A percentile compares a stretch with the other conserved stretches of the same genome.
These are phyloP conservation scores for Apiospora kogelbergensis DNA, from an alignment of 2,329 filamentous ascomycete genomes.

Conservation along the genomic window DNA sequence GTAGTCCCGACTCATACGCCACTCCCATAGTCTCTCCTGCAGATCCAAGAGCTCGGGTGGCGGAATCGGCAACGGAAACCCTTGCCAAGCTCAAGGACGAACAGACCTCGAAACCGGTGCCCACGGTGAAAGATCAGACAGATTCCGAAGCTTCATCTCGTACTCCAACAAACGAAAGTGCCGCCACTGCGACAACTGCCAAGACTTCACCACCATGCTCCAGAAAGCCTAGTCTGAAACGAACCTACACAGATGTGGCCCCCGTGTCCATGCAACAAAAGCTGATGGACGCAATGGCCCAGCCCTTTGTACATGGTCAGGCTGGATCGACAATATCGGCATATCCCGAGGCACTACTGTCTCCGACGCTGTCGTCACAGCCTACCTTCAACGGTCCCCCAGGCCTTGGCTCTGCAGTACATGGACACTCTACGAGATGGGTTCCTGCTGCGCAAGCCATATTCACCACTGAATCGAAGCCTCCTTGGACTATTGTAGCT, in stretches of 20 bases:
- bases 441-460: conserved; percentile 91
- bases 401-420: conserved; percentile 61
- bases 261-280: conserved; percentile 76
- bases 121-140: conserved; percentile 22
- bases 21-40: conserved; percentile 36
- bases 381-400: conserved; percentile 43
- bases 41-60: conserved; percentile 20
- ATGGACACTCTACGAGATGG: conserved; percentile 88
- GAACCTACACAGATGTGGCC: conserved; percentile 83
- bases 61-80: conserved; percentile 1
- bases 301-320: conserved; percentile 69
- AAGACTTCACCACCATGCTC: conserved; percentile 55
- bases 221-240: conserved; percentile 69
- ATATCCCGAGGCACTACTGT: conserved; percentile 38
- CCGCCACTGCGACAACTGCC: conserved; percentile 39
- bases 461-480: conserved; percentile 88
- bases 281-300: conserved; percentile 80
- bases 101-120: conserved; percentile 16
- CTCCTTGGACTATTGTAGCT: conserved; percentile 93
- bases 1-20: conserved; percentile 48
- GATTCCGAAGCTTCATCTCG: conserved; percentile 52
- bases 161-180: conserved; percentile 56
- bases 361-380: conserved; percentile 43
- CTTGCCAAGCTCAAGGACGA: neutral
- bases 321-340: conserved; percentile 15